Evolutionary conservation across 495 filamentous ascomycete species (phyloP).

Genomic region (Bathelium albidoporum): DNA sequence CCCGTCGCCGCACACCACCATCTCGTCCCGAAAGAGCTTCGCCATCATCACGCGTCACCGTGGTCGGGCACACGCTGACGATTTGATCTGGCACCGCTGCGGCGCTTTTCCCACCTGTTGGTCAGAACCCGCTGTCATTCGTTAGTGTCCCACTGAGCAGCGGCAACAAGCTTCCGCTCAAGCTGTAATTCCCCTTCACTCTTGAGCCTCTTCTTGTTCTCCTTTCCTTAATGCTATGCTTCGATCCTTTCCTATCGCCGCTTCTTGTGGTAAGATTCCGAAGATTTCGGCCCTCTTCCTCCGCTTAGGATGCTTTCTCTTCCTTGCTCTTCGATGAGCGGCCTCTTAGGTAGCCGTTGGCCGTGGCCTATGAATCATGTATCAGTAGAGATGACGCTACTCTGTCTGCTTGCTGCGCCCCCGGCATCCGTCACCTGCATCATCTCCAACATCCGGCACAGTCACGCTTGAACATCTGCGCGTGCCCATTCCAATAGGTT

Average conservation of each 20-base stretch:
- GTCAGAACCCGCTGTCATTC: background rate
- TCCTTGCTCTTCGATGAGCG: background rate
- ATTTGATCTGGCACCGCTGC: background rate
- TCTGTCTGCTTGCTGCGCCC: conserved; percentile 1
- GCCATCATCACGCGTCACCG: background rate
- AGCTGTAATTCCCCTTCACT: background rate
- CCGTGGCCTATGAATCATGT: background rate
- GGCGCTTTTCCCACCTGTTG: background rate
- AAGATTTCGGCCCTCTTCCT: background rate
- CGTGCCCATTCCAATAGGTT: conserved; percentile 8
- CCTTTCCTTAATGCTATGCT: background rate
- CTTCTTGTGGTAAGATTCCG: background rate
- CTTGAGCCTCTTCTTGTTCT: background rate
- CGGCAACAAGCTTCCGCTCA: background rate
- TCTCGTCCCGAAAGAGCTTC: background rate
- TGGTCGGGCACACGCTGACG: background rate
- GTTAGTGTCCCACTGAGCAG: background rate
- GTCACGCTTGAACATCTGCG: conserved; percentile 25
- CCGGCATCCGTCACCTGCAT: background rate
- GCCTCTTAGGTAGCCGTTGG: background rate
- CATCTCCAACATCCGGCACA: conserved; percentile 3
- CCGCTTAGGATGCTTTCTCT: background rate
- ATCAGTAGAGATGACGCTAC: background rate
- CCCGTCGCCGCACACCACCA: background rate
- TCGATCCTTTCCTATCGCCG: background rate